Evolutionary conservation across 306 rosid species (phyloP).

Genomic region (Macrotyloma uniflorum): DNA sequence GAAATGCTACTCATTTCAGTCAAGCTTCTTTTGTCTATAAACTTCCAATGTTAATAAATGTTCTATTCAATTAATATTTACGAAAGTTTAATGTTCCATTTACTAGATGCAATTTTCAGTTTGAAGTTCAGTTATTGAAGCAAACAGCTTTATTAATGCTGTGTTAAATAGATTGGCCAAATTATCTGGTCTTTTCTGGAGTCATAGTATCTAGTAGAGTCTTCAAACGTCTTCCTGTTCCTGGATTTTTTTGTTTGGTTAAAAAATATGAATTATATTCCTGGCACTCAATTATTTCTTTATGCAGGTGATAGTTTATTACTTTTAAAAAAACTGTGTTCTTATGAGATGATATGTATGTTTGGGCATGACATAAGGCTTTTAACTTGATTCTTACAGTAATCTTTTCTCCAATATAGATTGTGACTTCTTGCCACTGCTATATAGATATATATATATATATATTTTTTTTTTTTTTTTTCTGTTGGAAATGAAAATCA

Average conservation of each 20-base stretch:
- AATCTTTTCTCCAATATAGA: not conserved
- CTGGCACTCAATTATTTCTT: not conserved
- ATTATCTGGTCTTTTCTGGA: not conserved
- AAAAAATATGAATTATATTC: not conserved
- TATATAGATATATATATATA: no score
- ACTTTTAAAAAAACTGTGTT: not conserved
- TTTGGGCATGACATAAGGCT: not conserved
- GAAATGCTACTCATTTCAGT: not conserved
- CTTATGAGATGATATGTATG: not conserved
- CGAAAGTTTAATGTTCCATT: not conserved
- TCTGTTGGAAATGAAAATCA: not conserved
- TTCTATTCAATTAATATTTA: not conserved
- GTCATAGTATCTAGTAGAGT: not conserved
- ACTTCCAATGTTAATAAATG: not conserved
- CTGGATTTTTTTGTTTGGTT: not conserved
- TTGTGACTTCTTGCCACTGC: not conserved
- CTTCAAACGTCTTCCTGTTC: not conserved
- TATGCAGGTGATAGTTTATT: not conserved
- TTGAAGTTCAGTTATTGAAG: not conserved
- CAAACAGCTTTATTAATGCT: not conserved
- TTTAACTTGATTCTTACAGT: not conserved
- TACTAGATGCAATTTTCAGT: not conserved
- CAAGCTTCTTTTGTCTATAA: not conserved
- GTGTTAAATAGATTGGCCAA: not conserved
- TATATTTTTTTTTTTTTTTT: no score